Evolutionary conservation across 1,284 basidiomycete species (phyloP).

Genomic region (Athelia psychrophila): DNA sequence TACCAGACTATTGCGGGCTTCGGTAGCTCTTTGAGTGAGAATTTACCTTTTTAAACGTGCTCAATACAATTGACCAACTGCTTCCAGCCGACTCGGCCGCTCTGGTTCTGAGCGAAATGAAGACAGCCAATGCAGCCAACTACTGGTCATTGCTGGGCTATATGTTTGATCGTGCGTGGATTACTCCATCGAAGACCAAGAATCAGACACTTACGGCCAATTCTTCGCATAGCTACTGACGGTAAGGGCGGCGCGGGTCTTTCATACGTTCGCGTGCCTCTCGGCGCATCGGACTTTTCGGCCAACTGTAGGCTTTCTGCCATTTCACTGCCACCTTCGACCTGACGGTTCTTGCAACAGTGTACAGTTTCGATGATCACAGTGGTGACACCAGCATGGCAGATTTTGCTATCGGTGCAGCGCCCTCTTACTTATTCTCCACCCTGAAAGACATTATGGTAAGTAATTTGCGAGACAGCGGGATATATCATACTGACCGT

Average conservation of each 20-base stretch:
- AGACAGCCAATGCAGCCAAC: conserved; percentile 38
- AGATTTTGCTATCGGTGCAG: conserved; percentile 35
- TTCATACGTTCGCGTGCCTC: conserved; percentile 45
- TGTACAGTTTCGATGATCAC: conserved; percentile 38
- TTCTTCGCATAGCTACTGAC: conserved; percentile 37
- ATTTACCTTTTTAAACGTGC: not conserved
- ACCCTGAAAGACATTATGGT: conserved; percentile 36
- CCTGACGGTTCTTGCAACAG: too few relatives aligned
- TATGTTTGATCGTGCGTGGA: conserved; percentile 41
- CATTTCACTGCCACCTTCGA: too few relatives aligned
- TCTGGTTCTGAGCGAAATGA: conserved; percentile 40
- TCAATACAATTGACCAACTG: not conserved
- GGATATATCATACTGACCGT: too few relatives aligned
- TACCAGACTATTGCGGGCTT: conserved; percentile 48
- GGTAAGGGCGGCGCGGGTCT: conserved; percentile 43
- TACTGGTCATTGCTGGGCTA: conserved; percentile 45
- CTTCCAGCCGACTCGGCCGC: conserved; percentile 52
- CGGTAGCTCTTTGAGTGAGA: conserved; percentile 32
- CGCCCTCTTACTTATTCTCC: conserved; percentile 37
- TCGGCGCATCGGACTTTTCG: conserved; percentile 52
- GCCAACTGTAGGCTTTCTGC: conserved; percentile 24
- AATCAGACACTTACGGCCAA: too few relatives aligned
- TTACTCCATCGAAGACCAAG: not conserved
- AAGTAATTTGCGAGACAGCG: too few relatives aligned
- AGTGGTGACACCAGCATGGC: conserved; percentile 30